These are phyloP conservation scores for Phytophthora megakarya DNA, from an alignment of 352 stramenopile genomes.

Conservation along the genomic window DNA sequence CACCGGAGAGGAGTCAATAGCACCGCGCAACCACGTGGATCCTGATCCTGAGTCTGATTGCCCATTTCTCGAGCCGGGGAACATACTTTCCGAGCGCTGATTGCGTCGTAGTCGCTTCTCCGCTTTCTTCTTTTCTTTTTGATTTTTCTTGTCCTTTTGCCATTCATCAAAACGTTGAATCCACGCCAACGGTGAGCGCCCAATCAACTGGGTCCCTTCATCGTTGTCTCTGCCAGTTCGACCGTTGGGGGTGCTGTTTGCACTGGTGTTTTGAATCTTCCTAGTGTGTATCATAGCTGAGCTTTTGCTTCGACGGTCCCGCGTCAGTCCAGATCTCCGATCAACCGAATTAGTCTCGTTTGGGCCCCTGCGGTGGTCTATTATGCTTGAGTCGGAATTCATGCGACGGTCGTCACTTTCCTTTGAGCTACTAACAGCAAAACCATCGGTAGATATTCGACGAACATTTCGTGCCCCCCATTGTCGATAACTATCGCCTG, in stretches of 20 bases:
- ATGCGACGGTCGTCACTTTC: conserved; percentile 48
- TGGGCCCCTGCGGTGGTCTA: conserved; percentile 9
- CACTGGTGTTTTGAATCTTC: conserved; percentile 32
- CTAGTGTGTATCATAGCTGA: conserved; percentile 56
- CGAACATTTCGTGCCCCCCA: conserved; percentile 61
- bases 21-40: conserved; percentile 17
- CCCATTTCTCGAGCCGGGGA: conserved; percentile 18
- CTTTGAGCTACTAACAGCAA: conserved; percentile 22
- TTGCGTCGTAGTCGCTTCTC: conserved; percentile 67
- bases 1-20: conserved; percentile 38
- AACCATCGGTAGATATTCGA: conserved; percentile 42
- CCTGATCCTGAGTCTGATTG: conserved; percentile 23
- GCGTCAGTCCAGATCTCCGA: conserved; percentile 27
- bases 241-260: conserved; percentile 24
- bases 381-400: conserved; percentile 44
- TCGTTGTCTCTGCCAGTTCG: conserved; percentile 30
- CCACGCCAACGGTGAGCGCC: conserved; percentile 69
- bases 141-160: conserved; percentile 78
- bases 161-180: conserved; percentile 83
- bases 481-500: conserved; percentile 57
- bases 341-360: conserved; percentile 23
- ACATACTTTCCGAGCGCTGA: conserved; percentile 43
- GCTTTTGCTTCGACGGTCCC: conserved; percentile 73
- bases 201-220: conserved; percentile 48
- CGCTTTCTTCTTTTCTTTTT: conserved; percentile 81